Conservation (phyloP, 129 eudicot genomes). For the Flaveria robusta region DNA sequence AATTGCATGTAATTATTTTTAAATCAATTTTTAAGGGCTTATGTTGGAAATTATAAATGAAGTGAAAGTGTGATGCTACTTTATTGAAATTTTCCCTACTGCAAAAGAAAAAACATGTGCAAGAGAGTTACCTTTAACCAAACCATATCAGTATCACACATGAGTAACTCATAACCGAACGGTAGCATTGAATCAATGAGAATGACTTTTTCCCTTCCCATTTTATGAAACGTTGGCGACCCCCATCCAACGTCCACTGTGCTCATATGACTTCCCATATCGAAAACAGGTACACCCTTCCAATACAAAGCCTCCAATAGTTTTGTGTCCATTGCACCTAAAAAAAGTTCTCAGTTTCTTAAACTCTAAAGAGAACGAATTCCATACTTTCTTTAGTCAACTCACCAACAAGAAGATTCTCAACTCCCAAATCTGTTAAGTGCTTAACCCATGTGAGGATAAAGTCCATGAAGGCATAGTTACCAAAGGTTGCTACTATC, state of each 20-base stretch:
- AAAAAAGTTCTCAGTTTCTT: neutral
- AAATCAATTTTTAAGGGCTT: neutral
- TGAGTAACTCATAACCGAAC: conserved; percentile 81
- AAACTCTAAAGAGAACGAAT: neutral
- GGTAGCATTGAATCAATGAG: conserved; percentile 84
- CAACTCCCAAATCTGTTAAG: conserved; percentile 81
- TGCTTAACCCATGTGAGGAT: conserved; percentile 96
- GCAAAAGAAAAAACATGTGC: conserved; percentile 5
- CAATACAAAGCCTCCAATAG: conserved; percentile 92
- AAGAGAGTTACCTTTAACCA: conserved; percentile 83
- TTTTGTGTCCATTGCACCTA: conserved; percentile 98
- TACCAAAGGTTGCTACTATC: conserved; percentile 86
- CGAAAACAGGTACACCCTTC: conserved; percentile 97
- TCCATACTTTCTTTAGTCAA: conserved; percentile 6
- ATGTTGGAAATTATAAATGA: neutral
- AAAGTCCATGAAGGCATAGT: conserved; percentile 97
- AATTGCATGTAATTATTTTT: neutral
- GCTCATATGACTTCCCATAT: conserved; percentile 99
- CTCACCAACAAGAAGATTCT: conserved; percentile 91
- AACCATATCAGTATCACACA: conserved; percentile 99
- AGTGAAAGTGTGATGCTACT: conserved; percentile 10
- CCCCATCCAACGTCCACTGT: conserved; percentile 98
- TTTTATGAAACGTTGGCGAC: conserved; percentile 85
- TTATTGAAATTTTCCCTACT: neutral
- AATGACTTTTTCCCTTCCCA: conserved; percentile 96